phyloP scores from a whole-genome alignment of 768 basidiomycete species.

The Leucogyrophana mollusca region DNA sequence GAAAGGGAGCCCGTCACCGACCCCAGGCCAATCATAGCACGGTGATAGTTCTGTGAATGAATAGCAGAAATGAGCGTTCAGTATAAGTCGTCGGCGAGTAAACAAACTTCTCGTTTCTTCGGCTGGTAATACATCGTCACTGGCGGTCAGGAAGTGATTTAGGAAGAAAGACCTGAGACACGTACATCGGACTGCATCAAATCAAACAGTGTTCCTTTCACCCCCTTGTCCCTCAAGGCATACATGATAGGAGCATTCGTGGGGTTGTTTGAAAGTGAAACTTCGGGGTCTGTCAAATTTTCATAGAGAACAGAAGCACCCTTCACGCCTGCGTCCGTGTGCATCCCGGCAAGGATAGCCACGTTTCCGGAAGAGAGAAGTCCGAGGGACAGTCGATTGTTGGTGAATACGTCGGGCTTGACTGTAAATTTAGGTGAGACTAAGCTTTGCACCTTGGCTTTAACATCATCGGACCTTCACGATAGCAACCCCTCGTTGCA shows the following conservation, averaged over 20 bases:
- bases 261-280: not conserved
- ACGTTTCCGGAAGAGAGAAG: conserved; percentile 32
- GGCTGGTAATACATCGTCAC: not conserved
- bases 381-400: conserved; percentile 39
- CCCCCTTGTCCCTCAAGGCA: no score
- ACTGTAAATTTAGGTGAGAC: conserved; percentile 19
- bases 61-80: not conserved
- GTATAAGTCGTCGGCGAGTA: not conserved
- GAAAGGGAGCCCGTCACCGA: not conserved
- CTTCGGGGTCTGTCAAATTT: conserved; percentile 34
- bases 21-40: not conserved
- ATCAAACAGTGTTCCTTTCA: conserved; percentile 1
- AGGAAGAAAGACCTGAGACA: not conserved
- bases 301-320: conserved; percentile 29
- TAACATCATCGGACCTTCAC: conserved; percentile 29
- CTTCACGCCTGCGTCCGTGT: conserved; percentile 19
- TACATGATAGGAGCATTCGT: no score
- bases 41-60: not conserved
- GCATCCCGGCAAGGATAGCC: conserved; percentile 1
- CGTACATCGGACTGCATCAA: conserved; percentile 1
- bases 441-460: not conserved
- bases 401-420: conserved; percentile 35
- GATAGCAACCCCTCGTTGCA: conserved; percentile 39
- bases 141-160: not conserved
- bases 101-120: not conserved